Percentiles rank a stretch among this genome's conserved stretches.
phyloP scores from a whole-genome alignment of 106 monocot genomes.

The Phalaenopsis equestris region DNA sequence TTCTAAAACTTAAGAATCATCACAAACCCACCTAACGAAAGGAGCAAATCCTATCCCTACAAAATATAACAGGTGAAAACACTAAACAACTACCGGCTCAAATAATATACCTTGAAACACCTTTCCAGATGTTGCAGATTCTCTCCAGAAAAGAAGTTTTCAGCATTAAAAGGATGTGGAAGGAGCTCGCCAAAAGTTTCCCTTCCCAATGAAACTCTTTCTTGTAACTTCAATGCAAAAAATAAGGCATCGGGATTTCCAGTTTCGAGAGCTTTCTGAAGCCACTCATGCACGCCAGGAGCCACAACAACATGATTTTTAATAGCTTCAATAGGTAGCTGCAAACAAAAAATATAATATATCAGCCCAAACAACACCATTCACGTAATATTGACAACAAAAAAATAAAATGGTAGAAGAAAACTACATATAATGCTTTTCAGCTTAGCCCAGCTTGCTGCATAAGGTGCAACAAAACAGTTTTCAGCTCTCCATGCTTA shows the following conservation, averaged over 20 bases:
- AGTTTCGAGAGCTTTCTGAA: constrained; percentile 47
- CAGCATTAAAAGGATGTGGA: constrained; percentile 50
- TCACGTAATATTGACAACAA: neutral
- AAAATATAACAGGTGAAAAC: neutral
- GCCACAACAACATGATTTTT: constrained; percentile 37
- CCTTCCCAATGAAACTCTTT: constrained; percentile 31
- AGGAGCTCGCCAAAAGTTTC: constrained; percentile 52
- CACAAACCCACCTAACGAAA: neutral
- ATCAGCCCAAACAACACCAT: constrained; percentile 8
- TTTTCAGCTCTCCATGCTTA: neutral
- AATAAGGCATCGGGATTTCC: constrained; percentile 88
- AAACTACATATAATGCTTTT: neutral
- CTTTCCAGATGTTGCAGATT: constrained; percentile 50
- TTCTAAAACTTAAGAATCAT: neutral
- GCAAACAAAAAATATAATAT: constrained; percentile 24
- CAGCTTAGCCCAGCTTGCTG: neutral
- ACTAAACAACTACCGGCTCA: neutral
- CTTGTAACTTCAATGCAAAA: constrained; percentile 79
- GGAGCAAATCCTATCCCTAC: neutral
- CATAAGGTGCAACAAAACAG: neutral
- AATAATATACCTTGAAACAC: constrained; percentile 70
- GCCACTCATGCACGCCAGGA: constrained; percentile 56
- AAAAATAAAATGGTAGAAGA: neutral
- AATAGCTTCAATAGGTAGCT: constrained; percentile 74
- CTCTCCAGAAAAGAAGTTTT: constrained; percentile 66